A percentile compares a stretch with the other conserved stretches of the same genome.
phyloP scores from a whole-genome alignment of 1,284 basidiomycete species.

The Moesziomyces sp. region DNA sequence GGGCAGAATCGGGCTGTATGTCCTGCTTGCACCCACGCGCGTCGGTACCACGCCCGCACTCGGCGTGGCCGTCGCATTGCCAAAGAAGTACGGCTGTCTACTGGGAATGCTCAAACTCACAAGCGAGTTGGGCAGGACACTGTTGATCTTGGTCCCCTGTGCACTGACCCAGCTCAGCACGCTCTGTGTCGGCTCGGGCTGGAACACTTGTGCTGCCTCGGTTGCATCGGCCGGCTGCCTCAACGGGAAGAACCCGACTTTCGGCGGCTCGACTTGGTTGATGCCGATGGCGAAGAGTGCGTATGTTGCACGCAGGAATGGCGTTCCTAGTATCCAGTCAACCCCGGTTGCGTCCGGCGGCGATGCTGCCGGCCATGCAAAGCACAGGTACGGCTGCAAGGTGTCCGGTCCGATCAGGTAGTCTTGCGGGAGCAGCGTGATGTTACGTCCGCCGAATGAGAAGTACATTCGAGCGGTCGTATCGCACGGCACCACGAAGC shows the following conservation, averaged over 20 bases:
- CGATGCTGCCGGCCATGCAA: slow-evolving; percentile 81
- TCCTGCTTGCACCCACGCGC: slow-evolving; percentile 9
- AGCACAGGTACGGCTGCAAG: slow-evolving; percentile 77
- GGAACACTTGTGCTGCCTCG: slow-evolving; percentile 4
- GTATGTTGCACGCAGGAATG: slow-evolving; percentile 84
- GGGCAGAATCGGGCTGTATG: slow-evolving; percentile 14
- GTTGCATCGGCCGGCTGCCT: slow-evolving; percentile 69
- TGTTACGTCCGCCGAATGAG: slow-evolving; percentile 72
- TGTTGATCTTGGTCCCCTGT: slow-evolving; percentile 75
- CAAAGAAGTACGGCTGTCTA: slow-evolving; percentile 78
- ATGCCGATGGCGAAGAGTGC: slow-evolving; percentile 75
- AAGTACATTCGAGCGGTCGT: slow-evolving; percentile 75
- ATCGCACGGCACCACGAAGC: slow-evolving; percentile 84
- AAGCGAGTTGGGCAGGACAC: slow-evolving; percentile 80
- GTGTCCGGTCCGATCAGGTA: slow-evolving; percentile 81
- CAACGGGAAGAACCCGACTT: slow-evolving; percentile 45
- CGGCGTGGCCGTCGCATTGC: slow-evolving; percentile 67
- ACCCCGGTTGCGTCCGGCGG: slow-evolving; percentile 79
- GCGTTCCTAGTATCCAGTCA: slow-evolving; percentile 87
- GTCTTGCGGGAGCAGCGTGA: slow-evolving; percentile 80
- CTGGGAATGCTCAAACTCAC: slow-evolving; percentile 76
- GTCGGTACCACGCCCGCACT: slow-evolving; percentile 26
- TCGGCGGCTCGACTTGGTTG: slow-evolving; percentile 36
- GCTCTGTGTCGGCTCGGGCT: slow-evolving; percentile 37
- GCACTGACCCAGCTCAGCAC: slow-evolving; percentile 75